These are phyloP conservation scores for Aspergillus transmontanensis DNA, from an alignment of 2,329 filamentous ascomycete species.

Conservation along the genomic window DNA sequence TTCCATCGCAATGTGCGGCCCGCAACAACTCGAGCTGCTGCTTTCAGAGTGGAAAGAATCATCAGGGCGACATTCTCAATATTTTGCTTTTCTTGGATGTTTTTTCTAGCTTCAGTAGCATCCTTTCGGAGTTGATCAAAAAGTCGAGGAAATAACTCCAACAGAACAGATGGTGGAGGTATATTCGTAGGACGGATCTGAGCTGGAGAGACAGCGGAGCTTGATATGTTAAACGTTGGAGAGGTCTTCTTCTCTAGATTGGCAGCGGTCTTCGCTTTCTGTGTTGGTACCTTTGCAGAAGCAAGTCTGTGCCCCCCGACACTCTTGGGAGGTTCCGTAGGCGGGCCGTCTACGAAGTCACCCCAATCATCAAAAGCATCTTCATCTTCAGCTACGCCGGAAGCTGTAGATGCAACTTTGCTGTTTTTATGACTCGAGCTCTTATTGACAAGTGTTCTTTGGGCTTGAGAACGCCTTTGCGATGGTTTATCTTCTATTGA, in stretches of 20 bases:
- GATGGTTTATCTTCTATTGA: conserved; percentile 29
- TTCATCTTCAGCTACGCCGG: conserved; percentile 18
- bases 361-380: conserved; percentile 47
- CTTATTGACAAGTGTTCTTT: conserved; percentile 3
- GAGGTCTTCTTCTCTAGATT: conserved; percentile 2
- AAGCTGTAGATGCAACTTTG: conserved; percentile 9
- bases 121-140: conserved; percentile 66
- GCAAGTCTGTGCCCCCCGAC: neutral
- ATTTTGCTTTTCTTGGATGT: conserved; percentile 50
- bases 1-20: conserved; percentile 90
- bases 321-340: conserved; percentile 7
- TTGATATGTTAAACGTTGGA: conserved; percentile 13
- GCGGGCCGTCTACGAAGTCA: conserved; percentile 52
- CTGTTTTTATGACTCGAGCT: conserved; percentile 17
- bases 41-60: conserved; percentile 43
- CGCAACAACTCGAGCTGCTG: conserved; percentile 78
- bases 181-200: conserved; percentile 75
- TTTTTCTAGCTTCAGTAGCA: conserved; percentile 67
- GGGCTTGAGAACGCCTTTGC: conserved; percentile 8
- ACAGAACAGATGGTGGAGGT: conserved; percentile 80
- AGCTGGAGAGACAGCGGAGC: conserved; percentile 8
- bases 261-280: conserved; percentile 1
- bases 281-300: neutral
- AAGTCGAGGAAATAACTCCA: conserved; percentile 73
- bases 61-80: conserved; percentile 23